Percentiles rank a stretch among this genome's conserved stretches.
These are phyloP conservation scores for Alternaria brassicicola DNA, from an alignment of 2,329 filamentous ascomycete species.

Conservation along the genomic window DNA sequence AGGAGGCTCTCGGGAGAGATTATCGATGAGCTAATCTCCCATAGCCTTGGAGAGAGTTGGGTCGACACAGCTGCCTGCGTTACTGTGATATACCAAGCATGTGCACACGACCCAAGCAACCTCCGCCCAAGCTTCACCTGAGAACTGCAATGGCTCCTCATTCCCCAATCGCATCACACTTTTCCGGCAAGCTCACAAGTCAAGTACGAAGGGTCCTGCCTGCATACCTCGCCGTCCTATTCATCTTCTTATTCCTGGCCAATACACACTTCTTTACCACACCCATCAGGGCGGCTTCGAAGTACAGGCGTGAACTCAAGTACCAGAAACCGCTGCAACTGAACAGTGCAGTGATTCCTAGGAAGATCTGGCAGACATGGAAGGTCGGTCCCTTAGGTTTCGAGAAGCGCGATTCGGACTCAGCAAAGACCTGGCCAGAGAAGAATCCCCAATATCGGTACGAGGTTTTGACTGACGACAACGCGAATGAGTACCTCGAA, in stretches of 20 bases:
- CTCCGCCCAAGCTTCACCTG: conserved; percentile 43
- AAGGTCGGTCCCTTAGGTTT: conserved; percentile 71
- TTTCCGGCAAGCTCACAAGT: conserved; percentile 41
- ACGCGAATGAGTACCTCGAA: conserved; percentile 71
- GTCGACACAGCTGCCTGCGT: conserved; percentile 20
- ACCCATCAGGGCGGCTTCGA: conserved; percentile 42
- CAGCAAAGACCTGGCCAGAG: conserved; percentile 67
- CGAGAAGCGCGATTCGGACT: conserved; percentile 65
- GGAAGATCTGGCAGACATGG: conserved; percentile 80
- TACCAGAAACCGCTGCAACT: conserved; percentile 43
- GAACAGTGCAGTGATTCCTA: conserved; percentile 55
- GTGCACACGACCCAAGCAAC: conserved; percentile 40
- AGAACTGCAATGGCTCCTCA: conserved; percentile 40
- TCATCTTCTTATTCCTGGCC: conserved; percentile 41
- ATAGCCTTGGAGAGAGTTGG: conserved; percentile 15
- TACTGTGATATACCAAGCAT: conserved; percentile 43
- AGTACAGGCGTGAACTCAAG: conserved; percentile 42
- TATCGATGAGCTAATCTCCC: conserved; percentile 20
- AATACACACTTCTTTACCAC: conserved; percentile 43
- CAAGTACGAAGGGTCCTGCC: conserved; percentile 45
- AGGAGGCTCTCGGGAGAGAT: conserved; percentile 17
- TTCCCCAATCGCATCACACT: conserved; percentile 44
- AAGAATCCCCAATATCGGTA: conserved; percentile 72
- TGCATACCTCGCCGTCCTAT: conserved; percentile 39
- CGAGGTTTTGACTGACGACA: conserved; percentile 72